Evolutionary conservation across 2,329 filamentous ascomycete genomes (phyloP).

Genomic region (Conoideocrella luteorostrata): DNA sequence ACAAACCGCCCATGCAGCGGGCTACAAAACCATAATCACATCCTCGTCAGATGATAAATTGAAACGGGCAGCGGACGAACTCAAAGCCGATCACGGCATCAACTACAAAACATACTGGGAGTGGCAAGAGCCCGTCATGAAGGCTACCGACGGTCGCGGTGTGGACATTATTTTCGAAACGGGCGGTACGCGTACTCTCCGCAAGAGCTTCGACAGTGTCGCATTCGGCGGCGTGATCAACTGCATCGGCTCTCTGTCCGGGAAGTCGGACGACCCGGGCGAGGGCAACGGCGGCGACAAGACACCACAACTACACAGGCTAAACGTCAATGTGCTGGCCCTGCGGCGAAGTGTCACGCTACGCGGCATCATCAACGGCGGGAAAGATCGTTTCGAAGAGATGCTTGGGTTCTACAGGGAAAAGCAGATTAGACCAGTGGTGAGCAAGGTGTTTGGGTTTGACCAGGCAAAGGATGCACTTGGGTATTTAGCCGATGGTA

Average conservation of each 20-base stretch:
- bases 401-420: slow-evolving; percentile 42
- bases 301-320: slow-evolving; percentile 31
- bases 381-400: slow-evolving; percentile 46
- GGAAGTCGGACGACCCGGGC: slow-evolving; percentile 45
- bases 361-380: slow-evolving; percentile 56
- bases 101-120: slow-evolving; percentile 48
- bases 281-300: slow-evolving; percentile 5
- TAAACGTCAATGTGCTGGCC: slow-evolving; percentile 55
- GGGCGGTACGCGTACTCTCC: slow-evolving; percentile 45
- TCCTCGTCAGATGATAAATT: slow-evolving; percentile 49
- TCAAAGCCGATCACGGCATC: slow-evolving; percentile 46
- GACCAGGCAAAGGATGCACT: slow-evolving; percentile 43
- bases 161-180: slow-evolving; percentile 51
- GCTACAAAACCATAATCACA: slow-evolving; percentile 45
- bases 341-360: slow-evolving; percentile 39
- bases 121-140: slow-evolving; percentile 44
- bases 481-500: slow-evolving; percentile 43
- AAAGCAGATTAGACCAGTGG: slow-evolving; percentile 38
- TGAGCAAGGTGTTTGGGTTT: slow-evolving; percentile 42
- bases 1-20: slow-evolving; percentile 47
- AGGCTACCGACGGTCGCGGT: slow-evolving; percentile 37
- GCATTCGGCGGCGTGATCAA: slow-evolving; percentile 49
- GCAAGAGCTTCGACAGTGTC: slow-evolving; percentile 45
- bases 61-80: slow-evolving; percentile 32
- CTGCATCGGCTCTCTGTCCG: slow-evolving; percentile 43